Percentiles rank a stretch among this genome's conserved stretches.
Evolutionary conservation across 768 basidiomycete species (phyloP).

Genomic region (Neoboletus brunneissimus): DNA sequence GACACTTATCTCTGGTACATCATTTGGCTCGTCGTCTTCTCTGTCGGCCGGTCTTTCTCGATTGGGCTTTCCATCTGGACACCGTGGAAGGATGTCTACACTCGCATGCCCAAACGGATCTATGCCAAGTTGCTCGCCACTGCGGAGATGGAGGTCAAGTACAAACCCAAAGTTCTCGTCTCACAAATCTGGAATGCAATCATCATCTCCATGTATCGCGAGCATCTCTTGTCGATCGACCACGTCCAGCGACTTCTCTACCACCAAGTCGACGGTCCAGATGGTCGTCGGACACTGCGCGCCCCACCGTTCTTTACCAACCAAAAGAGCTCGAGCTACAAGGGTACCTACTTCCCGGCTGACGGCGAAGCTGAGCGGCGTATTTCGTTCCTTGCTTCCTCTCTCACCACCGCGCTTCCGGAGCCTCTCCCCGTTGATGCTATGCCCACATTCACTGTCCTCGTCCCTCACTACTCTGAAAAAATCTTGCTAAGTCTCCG

Average conservation of each 20-base stretch:
- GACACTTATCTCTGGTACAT: conserved; percentile 99
- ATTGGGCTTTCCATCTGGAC: conserved; percentile 98
- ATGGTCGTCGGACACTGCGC: conserved; percentile 87
- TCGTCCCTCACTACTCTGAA: conserved; percentile 98
- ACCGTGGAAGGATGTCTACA: conserved; percentile 97
- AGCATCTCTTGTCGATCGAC: conserved; percentile 95
- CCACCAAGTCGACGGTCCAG: conserved; percentile 90
- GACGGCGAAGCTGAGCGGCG: conserved; percentile 96
- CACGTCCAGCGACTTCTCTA: conserved; percentile 97
- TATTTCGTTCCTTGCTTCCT: conserved; percentile 98
- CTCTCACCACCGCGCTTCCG: conserved; percentile 91
- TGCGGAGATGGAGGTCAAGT: conserved; percentile 97
- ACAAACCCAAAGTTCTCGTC: conserved; percentile 98
- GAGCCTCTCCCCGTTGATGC: conserved; percentile 95
- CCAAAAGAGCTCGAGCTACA: conserved; percentile 69
- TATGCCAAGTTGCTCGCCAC: conserved; percentile 97
- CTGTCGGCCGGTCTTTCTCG: conserved; percentile 84
- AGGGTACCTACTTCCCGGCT: conserved; percentile 86
- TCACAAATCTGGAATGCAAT: conserved; percentile 99
- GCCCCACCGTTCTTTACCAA: conserved; percentile 98
- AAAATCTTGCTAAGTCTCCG: conserved; percentile 95
- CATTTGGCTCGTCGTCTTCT: conserved; percentile 97
- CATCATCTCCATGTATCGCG: conserved; percentile 99
- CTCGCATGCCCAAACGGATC: conserved; percentile 93
- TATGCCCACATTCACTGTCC: conserved; percentile 99